A percentile compares a stretch with the other conserved stretches of the same genome.
These are phyloP conservation scores for Boletus patriciae DNA, from an alignment of 768 basidiomycete species.

Conservation along the genomic window DNA sequence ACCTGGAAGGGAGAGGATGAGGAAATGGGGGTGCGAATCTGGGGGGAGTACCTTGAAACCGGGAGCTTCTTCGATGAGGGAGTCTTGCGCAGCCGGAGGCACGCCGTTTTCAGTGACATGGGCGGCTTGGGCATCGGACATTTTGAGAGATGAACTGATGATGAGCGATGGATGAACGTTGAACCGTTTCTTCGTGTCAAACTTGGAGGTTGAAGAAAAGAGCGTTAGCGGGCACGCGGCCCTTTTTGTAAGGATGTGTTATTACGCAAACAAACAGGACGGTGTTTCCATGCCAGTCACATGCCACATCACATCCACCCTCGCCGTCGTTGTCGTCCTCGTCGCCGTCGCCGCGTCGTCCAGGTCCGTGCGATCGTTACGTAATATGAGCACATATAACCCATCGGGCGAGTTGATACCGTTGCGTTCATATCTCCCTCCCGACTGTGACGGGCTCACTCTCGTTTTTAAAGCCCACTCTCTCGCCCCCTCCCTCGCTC, in stretches of 20 bases:
- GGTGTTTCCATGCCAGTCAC: slow-evolving; percentile 46
- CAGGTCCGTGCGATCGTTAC: slow-evolving; percentile 26
- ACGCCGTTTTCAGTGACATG: slow-evolving; percentile 80
- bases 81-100: slow-evolving; percentile 74
- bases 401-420: neutral
- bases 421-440: slow-evolving; percentile 1
- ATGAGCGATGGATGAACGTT: slow-evolving; percentile 76
- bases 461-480: slow-evolving; percentile 3
- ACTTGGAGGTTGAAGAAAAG: slow-evolving; percentile 78
- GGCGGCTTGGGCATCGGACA: slow-evolving; percentile 93
- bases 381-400: slow-evolving; percentile 13
- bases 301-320: neutral
- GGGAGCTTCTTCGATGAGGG: slow-evolving; percentile 64
- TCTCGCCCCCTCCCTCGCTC: slow-evolving; percentile 4
- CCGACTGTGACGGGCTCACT: slow-evolving; percentile 16
- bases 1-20: slow-evolving; percentile 49
- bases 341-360: neutral
- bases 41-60: slow-evolving; percentile 67
- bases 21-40: slow-evolving; percentile 21
- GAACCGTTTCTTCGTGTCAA: slow-evolving; percentile 84
- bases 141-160: slow-evolving; percentile 60
- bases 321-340: neutral
- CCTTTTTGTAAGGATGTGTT: slow-evolving; percentile 37
- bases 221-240: slow-evolving; percentile 25
- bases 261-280: slow-evolving; percentile 34